Conservation (phyloP, 2,329 filamentous ascomycete species). For the Geosmithia morbida region DNA sequence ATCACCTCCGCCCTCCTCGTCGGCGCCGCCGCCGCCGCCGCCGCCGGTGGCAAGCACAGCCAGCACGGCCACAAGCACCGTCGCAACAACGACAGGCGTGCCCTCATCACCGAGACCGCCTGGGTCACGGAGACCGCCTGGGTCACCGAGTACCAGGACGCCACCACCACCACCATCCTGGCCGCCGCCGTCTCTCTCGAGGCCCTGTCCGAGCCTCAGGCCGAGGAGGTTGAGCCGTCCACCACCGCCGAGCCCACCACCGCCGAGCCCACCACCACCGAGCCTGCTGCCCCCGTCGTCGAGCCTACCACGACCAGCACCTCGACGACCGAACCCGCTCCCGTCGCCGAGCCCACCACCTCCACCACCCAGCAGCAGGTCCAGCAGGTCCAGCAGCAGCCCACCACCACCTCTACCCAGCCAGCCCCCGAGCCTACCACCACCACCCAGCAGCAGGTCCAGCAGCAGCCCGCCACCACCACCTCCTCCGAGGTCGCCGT, state of each 20-base stretch:
- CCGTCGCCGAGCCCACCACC: not conserved
- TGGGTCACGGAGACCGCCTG: slow-evolving; percentile 34
- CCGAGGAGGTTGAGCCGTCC: not conserved
- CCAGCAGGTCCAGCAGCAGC: slow-evolving; percentile 5
- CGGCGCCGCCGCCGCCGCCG: slow-evolving; percentile 30
- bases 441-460: slow-evolving; percentile 5
- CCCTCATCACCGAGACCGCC: slow-evolving; percentile 30
- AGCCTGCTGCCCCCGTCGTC: slow-evolving; percentile 8
- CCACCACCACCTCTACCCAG: slow-evolving; percentile 2
- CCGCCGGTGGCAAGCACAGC: slow-evolving; percentile 29
- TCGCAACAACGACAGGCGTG: slow-evolving; percentile 13
- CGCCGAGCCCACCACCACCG: slow-evolving; percentile 3
- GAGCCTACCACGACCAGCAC: slow-evolving; percentile 11
- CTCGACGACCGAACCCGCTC: slow-evolving; percentile 6
- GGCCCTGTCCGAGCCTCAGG: not conserved
- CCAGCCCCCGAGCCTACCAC: slow-evolving; percentile 1
- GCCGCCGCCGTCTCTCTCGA: slow-evolving; percentile 3
- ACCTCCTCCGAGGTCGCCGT: slow-evolving; percentile 4
- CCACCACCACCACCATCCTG: slow-evolving; percentile 24
- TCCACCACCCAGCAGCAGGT: slow-evolving; percentile 2
- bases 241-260: slow-evolving; percentile 6
- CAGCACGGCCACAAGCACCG: slow-evolving; percentile 23
- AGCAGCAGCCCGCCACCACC: slow-evolving; percentile 8
- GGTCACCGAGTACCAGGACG: slow-evolving; percentile 33
- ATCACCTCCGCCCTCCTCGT: slow-evolving; percentile 15